Conservation (phyloP, 2,329 filamentous ascomycete genomes). For the Penicillium paneum region DNA sequence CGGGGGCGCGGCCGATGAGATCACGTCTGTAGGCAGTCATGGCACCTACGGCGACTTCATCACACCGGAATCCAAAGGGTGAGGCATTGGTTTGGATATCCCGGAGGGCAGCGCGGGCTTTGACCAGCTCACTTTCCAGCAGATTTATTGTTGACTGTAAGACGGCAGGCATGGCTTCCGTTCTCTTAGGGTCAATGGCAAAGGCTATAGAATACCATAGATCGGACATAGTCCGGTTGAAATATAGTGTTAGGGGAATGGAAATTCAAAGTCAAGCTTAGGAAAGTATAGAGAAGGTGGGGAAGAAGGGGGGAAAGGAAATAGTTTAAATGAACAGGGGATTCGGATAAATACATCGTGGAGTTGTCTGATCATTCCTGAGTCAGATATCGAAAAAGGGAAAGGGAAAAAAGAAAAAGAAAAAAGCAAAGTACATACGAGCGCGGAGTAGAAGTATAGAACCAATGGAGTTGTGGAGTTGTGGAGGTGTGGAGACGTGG, state of each 20-base stretch:
- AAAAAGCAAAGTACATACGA: neutral
- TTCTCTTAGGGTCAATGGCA: slow-evolving; percentile 36
- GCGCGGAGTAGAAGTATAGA: neutral
- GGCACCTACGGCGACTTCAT: slow-evolving; percentile 39
- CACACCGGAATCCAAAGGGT: slow-evolving; percentile 25
- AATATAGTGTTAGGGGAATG: slow-evolving; percentile 12
- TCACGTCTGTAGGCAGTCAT: slow-evolving; percentile 41
- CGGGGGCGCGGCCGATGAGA: slow-evolving; percentile 36
- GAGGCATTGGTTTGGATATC: slow-evolving; percentile 38
- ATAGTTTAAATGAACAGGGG: slow-evolving; percentile 5
- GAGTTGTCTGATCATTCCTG: neutral
- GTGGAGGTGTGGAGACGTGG: too few relatives aligned
- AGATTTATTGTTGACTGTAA: slow-evolving; percentile 43
- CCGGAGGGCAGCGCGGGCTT: slow-evolving; percentile 41
- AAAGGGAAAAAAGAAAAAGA: neutral
- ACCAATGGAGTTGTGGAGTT: neutral
- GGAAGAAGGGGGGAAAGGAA: neutral
- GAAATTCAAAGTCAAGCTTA: neutral
- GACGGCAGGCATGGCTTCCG: slow-evolving; percentile 39
- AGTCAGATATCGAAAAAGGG: neutral
- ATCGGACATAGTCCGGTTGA: slow-evolving; percentile 33
- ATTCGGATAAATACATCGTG: neutral
- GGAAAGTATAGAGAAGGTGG: neutral
- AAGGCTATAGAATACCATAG: slow-evolving; percentile 38
- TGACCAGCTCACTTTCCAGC: slow-evolving; percentile 41